Base-by-base conservation (phyloP, 2,329 filamentous ascomycete genomes). In the Colletotrichum sp. region DNA sequence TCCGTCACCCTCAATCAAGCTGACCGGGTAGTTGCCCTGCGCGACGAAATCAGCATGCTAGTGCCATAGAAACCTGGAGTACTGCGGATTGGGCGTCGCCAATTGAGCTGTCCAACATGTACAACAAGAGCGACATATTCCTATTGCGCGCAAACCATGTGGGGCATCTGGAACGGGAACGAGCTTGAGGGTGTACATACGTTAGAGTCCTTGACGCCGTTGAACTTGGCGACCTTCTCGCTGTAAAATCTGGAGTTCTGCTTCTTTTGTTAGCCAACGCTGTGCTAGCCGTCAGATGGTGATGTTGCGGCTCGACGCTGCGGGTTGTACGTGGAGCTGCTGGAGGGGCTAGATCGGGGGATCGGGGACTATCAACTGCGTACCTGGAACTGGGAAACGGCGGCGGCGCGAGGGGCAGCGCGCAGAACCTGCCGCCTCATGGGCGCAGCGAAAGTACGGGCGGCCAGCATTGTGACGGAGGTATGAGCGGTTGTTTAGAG, bases 1-100 rank as follows among this genome's bases (percentile, higher is more conserved):
- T 86, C 97, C 97, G 84, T 99, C 98, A 88, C 98, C 97, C 91
- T 99, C 98, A 80, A 99, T 99, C 88, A 99, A 90, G 82, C 95
- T 96, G 83, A 99, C 97, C 75, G 95, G 95, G 92, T 94, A 99
- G 88, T 97, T 97, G 84, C 97, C 97, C 95, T 98, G 82, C 77
- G 80, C 49, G 16, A 74, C 63, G 76, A 75, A 84, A 78, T 84
- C 5, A 34, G 81, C 72, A 77, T 70, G 69, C 75, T 73, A 77
- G 79, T 28, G 8, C 76, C 49, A 78, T 34, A 65, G 24, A 28
- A 21, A 16, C 39, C 6, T 26, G 12, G 5, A 59, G 15, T 16
- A 15, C 71, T n/a, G 59, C 44, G 26, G 34, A 39, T 36, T 55
- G 32, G 21, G 24, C 39, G 52, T 28, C 26, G 76, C 75, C 57